These are phyloP conservation scores for Diaporthe batatas DNA, from an alignment of 2,329 filamentous ascomycete species.

Conservation along the genomic window DNA sequence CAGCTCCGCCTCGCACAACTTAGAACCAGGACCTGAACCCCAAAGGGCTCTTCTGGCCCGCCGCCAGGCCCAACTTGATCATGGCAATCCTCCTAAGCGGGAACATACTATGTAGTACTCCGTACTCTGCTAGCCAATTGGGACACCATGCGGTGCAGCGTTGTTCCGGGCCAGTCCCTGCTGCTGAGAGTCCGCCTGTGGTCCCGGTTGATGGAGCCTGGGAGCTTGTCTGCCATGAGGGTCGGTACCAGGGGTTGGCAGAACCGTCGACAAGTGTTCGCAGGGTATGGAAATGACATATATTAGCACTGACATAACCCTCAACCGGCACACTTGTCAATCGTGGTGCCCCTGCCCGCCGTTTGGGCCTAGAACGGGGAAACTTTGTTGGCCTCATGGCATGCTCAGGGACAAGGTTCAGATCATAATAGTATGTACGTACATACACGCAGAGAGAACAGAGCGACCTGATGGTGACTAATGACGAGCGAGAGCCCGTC, in stretches of 20 bases:
- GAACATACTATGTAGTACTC: too few relatives aligned
- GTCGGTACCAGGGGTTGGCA: slow-evolving; percentile 6
- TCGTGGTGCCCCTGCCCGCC: neutral
- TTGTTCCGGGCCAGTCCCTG: neutral
- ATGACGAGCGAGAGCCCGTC: neutral
- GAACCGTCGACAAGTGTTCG: neutral
- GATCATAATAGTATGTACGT: too few relatives aligned
- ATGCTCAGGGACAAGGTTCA: slow-evolving; percentile 32
- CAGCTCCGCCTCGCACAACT: slow-evolving; percentile 7
- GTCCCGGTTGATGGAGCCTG: slow-evolving; percentile 4
- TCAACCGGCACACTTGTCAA: slow-evolving; percentile 24
- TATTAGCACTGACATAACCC: slow-evolving; percentile 31
- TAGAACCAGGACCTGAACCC: slow-evolving; percentile 5
- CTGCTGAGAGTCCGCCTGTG: neutral
- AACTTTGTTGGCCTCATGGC: slow-evolving; percentile 25
- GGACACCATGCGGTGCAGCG: neutral
- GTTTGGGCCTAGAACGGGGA: slow-evolving; percentile 29
- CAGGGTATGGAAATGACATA: slow-evolving; percentile 33
- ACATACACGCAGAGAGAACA: neutral
- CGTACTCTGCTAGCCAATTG: slow-evolving; percentile 3
- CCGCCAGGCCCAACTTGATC: neutral
- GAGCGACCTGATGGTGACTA: neutral
- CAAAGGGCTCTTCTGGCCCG: slow-evolving; percentile 3
- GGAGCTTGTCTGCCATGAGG: neutral
- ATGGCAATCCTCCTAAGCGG: slow-evolving; percentile 2